phyloP scores from a whole-genome alignment of 495 filamentous ascomycete genomes.

The Neurospora discreta region DNA sequence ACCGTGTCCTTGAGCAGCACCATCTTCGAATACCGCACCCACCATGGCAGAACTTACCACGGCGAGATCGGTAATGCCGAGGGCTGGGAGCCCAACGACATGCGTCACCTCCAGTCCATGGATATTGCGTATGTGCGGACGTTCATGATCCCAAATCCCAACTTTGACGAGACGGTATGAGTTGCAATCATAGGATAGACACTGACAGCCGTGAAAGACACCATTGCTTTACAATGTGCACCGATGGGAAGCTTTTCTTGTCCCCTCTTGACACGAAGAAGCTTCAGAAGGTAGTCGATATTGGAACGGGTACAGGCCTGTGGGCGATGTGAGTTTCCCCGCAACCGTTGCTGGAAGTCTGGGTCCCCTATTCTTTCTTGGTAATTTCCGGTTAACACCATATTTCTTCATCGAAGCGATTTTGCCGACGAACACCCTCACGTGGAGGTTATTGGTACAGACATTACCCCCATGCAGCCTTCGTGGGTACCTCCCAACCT shows the following conservation, averaged over 20 bases:
- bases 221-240: slow-evolving; percentile 20
- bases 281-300: slow-evolving; percentile 43
- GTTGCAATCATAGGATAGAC: neutral
- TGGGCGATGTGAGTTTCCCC: slow-evolving; percentile 24
- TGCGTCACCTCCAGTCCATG: slow-evolving; percentile 9
- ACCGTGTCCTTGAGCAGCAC: slow-evolving; percentile 35
- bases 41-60: slow-evolving; percentile 31
- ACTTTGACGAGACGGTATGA: neutral
- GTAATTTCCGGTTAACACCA: neutral
- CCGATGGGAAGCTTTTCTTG: slow-evolving; percentile 42
- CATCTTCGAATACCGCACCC: slow-evolving; percentile 33
- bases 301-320: slow-evolving; percentile 48
- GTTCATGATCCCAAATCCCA: neutral
- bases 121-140: slow-evolving; percentile 7
- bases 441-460: slow-evolving; percentile 39
- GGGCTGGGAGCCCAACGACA: slow-evolving; percentile 17
- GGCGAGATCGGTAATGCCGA: slow-evolving; percentile 6
- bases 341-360: neutral
- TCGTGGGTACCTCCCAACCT: slow-evolving; percentile 31
- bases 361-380: neutral
- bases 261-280: slow-evolving; percentile 34
- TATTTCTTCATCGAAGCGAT: slow-evolving; percentile 19
- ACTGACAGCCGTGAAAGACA: slow-evolving; percentile 6
- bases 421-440: slow-evolving; percentile 38
- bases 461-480: slow-evolving; percentile 36